Evolutionary conservation across 805 yeast genomes (phyloP), one percentile per base, ranked within the genome.

Genomic region (Zygoascus ofunaensis): DNA sequence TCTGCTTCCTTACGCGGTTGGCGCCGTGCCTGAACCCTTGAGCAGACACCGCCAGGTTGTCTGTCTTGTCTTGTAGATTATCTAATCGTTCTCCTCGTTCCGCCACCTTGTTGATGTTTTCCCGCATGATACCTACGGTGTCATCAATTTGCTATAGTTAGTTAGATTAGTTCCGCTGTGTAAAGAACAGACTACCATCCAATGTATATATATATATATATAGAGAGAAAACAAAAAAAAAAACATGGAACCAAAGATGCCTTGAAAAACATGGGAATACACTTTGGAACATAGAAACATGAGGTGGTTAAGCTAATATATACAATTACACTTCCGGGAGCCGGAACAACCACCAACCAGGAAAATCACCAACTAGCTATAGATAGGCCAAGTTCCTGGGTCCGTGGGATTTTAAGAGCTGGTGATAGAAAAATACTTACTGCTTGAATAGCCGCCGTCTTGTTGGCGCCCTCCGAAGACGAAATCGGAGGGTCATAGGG

Each of bases 71-170:
- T 59, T 89, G 95, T 55, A 90, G 80, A 38, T 87, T 80, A 55
- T 90, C 95, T 52, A 90, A 73, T 55, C 94, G 80, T 60, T 92
- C 96, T 51, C 97, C 97, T 64, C 92, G 73, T 63, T 87, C 95
- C 34, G 95, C 94, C 37, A 89, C 96, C 60, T 87, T 86, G 70
- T 87, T 87, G 69, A 90, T 86, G 70, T 92, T 90, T 59, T 90
- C 95, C 66, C 97, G 77, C 98, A 90, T 92, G 61, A 89, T 83
- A 15, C 94, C 97, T 37, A 92, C 96, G 14, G 98, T 89, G 60
- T 87, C 96, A 65, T 86, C 92, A 62, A 87, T 85, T 73, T 86
- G 92, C 76, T 77, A 44, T 32, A 35, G 48, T 41, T 62, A 40
- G 49, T 59, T 60, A 61, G 56, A 2, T 12, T 7, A 18, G 17